Percentiles rank a stretch among this genome's conserved stretches.
Conservation (phyloP, 2,329 filamentous ascomycete species). For the Chaetomium sp. region DNA sequence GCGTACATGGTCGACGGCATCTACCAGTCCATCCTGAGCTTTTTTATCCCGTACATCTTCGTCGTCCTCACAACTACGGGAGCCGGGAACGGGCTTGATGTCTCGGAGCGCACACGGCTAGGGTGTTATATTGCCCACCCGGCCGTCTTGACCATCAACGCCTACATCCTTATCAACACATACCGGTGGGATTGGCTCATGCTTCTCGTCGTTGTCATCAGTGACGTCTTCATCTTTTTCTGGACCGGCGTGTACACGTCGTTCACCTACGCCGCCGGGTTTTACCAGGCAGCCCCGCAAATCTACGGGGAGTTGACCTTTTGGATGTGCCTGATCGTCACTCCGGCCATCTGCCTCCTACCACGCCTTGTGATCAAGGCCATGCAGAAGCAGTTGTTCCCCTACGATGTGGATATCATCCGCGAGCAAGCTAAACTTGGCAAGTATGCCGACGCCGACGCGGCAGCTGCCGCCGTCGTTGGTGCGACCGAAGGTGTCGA, state of each 20-base stretch:
- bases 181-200: conserved; percentile 99
- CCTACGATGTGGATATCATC: conserved; percentile 91
- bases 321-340: conserved; percentile 82
- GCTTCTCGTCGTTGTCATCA: conserved; percentile 76
- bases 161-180: conserved; percentile 93
- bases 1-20: conserved; percentile 92
- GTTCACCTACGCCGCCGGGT: conserved; percentile 51
- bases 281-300: conserved; percentile 78
- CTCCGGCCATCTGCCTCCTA: conserved; percentile 78
- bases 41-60: conserved; percentile 87
- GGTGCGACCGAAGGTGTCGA: conserved; percentile 44
- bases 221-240: conserved; percentile 85
- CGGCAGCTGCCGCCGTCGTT: conserved; percentile 41
- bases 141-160: conserved; percentile 84
- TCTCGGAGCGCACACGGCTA: conserved; percentile 80
- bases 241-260: conserved; percentile 88
- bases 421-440: conserved; percentile 87
- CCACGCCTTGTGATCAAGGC: conserved; percentile 86
- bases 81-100: conserved; percentile 69
- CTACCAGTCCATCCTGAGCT: conserved; percentile 92
- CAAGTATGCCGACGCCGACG: conserved; percentile 71
- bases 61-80: conserved; percentile 70
- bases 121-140: conserved; percentile 85
- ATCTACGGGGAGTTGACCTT: conserved; percentile 81
- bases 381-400: conserved; percentile 91